Conservation (phyloP, 805 yeast species). For the Ogataea nitratoaversa region DNA sequence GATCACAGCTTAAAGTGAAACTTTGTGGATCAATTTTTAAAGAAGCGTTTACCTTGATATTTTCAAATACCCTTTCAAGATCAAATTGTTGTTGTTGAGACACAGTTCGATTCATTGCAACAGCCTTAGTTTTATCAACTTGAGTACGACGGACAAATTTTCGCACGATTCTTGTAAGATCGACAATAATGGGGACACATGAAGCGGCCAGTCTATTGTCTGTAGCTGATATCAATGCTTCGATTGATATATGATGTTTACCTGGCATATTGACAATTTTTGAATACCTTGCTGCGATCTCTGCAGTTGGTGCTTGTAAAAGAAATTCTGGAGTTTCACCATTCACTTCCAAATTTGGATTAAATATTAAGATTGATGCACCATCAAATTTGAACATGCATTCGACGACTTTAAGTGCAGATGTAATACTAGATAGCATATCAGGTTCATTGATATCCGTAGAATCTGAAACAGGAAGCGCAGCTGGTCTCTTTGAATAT, state of each 20-base stretch:
- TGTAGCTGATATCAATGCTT: constrained; percentile 62
- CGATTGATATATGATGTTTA: constrained; percentile 45
- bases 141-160: constrained; percentile 37
- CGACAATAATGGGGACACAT: constrained; percentile 75
- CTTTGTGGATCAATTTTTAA: constrained; percentile 69
- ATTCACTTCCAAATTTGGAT: constrained; percentile 38
- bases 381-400: constrained; percentile 63
- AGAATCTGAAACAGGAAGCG: neutral
- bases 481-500: neutral
- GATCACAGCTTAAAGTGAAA: constrained; percentile 82
- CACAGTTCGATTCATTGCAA: neutral
- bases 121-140: constrained; percentile 6
- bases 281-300: constrained; percentile 50
- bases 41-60: constrained; percentile 59
- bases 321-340: constrained; percentile 47
- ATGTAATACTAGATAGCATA: constrained; percentile 17
- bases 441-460: constrained; percentile 17
- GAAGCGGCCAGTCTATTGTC: constrained; percentile 65
- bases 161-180: constrained; percentile 48
- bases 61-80: constrained; percentile 43
- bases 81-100: constrained; percentile 22
- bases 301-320: constrained; percentile 73
- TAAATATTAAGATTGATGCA: constrained; percentile 51
- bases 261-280: constrained; percentile 32
- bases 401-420: constrained; percentile 35